A percentile compares a stretch with the other conserved stretches of the same genome.
These are phyloP conservation scores for Lactuca sativa DNA, from an alignment of 129 eudicot genomes.

Conservation along the genomic window DNA sequence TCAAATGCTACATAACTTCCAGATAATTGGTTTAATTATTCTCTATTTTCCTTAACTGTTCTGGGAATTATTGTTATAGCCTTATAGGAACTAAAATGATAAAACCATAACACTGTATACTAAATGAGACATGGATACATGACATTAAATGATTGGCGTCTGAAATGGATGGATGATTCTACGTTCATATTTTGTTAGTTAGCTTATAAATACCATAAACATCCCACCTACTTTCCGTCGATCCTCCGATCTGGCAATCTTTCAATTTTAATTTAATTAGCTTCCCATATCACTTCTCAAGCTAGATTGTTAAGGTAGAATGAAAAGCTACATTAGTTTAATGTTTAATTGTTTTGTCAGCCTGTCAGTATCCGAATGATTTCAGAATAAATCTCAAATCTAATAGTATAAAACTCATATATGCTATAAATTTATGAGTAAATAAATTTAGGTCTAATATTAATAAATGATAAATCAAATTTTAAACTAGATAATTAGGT, in stretches of 20 bases:
- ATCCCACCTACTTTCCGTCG: background rate
- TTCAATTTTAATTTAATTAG: background rate
- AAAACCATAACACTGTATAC: background rate
- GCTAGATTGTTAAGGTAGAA: background rate
- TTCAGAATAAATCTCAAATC: background rate
- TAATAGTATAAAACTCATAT: too few species aligned
- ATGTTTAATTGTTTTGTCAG: too few species aligned
- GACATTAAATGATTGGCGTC: background rate
- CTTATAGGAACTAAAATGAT: background rate
- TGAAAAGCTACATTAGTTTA: too few species aligned
- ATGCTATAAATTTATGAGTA: too few species aligned
- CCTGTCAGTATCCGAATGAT: too few species aligned
- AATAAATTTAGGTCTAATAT: too few species aligned
- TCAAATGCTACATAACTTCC: too few species aligned
- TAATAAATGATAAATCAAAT: too few species aligned
- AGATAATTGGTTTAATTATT: too few species aligned
- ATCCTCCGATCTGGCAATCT: background rate
- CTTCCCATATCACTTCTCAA: background rate
- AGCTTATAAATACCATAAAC: slow-evolving; percentile 4
- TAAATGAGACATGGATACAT: slow-evolving; percentile 1
- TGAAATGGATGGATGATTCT: slow-evolving; percentile 18
- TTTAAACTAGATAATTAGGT: too few species aligned
- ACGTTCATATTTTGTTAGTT: slow-evolving; percentile 4
- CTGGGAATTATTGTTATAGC: too few species aligned
- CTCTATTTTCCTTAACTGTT: too few species aligned